phyloP scores from a whole-genome alignment of 768 basidiomycete species.

The Leucosporidium creatinivorum region DNA sequence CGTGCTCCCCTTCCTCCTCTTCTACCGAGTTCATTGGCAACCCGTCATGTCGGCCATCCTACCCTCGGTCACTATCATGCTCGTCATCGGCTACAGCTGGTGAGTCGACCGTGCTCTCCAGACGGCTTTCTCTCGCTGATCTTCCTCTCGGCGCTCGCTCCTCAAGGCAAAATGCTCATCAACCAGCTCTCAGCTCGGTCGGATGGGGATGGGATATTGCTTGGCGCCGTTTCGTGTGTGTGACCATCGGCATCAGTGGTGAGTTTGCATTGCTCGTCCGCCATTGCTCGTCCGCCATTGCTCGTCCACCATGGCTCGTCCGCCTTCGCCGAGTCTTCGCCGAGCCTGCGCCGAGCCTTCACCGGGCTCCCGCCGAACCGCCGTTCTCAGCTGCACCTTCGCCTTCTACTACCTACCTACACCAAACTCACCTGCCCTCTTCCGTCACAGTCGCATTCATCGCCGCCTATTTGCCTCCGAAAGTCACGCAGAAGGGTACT shows the following conservation, averaged over 20 bases:
- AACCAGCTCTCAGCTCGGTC: conserved; percentile 12
- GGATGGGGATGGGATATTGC: conserved; percentile 31
- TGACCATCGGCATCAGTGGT: conserved; percentile 27
- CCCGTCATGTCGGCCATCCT: conserved; percentile 26
- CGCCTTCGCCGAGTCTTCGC: too few relatives aligned
- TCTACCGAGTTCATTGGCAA: conserved; percentile 44
- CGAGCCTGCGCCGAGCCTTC: too few relatives aligned
- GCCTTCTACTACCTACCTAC: too few relatives aligned
- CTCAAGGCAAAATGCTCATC: conserved; percentile 28
- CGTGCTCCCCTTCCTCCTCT: conserved; percentile 49
- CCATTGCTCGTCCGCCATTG: too few relatives aligned
- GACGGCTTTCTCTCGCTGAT: background rate
- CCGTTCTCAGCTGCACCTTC: too few relatives aligned
- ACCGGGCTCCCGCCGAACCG: too few relatives aligned
- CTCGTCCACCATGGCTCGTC: too few relatives aligned
- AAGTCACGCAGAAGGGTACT: conserved; percentile 20
- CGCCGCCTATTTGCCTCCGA: conserved; percentile 22
- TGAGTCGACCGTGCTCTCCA: background rate
- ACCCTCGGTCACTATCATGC: conserved; percentile 20
- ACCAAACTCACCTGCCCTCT: too few relatives aligned
- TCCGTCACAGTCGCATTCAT: conserved; percentile 16
- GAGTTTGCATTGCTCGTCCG: too few relatives aligned
- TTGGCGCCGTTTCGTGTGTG: conserved; percentile 21
- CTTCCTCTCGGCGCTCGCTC: background rate
- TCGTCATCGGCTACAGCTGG: conserved; percentile 31